These are phyloP conservation scores for Mucor mucedo DNA, from an alignment of 371 early-diverging fungal species.

Conservation along the genomic window DNA sequence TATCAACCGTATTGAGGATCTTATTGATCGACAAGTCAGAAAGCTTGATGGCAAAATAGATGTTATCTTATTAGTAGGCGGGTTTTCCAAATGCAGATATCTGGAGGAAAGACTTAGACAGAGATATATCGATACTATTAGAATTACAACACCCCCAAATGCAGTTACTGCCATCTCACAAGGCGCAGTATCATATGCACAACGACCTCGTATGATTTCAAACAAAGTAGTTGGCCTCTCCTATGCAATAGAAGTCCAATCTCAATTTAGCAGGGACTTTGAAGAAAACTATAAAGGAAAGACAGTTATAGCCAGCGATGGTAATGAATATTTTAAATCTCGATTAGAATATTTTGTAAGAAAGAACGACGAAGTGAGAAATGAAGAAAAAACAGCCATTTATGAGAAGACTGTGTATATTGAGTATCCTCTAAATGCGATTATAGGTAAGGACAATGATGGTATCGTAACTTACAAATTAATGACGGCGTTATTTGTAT, in stretches of 20 bases:
- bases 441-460: not conserved
- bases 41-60: not conserved
- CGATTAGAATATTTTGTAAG: conserved; percentile 1
- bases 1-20: not conserved
- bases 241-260: not conserved
- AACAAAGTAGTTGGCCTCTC: conserved; percentile 30
- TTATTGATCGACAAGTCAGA: conserved; percentile 32
- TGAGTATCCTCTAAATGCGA: not conserved
- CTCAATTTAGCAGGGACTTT: not conserved
- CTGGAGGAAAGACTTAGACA: conserved; percentile 16
- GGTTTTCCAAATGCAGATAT: conserved; percentile 17
- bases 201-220: conserved; percentile 32
- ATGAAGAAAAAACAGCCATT: not conserved
- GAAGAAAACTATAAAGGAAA: not conserved
- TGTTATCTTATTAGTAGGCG: conserved; percentile 8
- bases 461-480: not conserved
- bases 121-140: conserved; percentile 2
- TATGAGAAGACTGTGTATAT: not conserved
- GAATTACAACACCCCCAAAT: conserved; percentile 27
- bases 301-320: not conserved
- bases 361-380: not conserved
- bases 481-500: not conserved
- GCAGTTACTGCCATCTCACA: conserved; percentile 34
- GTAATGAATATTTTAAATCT: not conserved
- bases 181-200: conserved; percentile 42